Conservation (phyloP, 2,329 filamentous ascomycete species). For the Coniochaeta hoffmannii region DNA sequence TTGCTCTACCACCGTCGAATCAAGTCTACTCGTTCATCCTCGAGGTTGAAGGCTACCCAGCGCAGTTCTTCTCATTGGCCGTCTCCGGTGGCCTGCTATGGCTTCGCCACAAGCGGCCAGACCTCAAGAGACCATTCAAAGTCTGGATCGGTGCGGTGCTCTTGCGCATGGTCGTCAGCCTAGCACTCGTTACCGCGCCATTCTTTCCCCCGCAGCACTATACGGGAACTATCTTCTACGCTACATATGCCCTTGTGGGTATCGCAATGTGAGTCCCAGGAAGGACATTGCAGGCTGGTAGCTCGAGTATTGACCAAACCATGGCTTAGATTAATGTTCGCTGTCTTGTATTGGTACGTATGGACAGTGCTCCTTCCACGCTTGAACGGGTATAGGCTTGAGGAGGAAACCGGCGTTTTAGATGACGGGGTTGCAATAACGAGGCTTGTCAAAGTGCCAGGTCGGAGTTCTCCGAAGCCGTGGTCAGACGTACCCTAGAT, state of each 20-base stretch:
- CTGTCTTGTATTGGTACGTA: constrained; percentile 59
- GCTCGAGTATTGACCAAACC: too few relatives aligned
- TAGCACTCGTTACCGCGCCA: constrained; percentile 50
- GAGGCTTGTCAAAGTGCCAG: constrained; percentile 35
- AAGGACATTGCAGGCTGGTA: neutral
- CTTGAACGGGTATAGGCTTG: constrained; percentile 51
- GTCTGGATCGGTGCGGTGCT: constrained; percentile 55
- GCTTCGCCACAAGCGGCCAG: constrained; percentile 51
- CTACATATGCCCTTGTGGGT: constrained; percentile 46
- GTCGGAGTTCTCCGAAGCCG: neutral
- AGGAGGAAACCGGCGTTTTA: constrained; percentile 53
- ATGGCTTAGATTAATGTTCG: constrained; percentile 43
- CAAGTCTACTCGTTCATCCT: constrained; percentile 68
- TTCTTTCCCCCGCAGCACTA: constrained; percentile 52
- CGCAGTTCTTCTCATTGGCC: constrained; percentile 51
- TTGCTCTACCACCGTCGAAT: constrained; percentile 54
- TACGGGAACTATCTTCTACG: constrained; percentile 41
- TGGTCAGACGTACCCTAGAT: neutral
- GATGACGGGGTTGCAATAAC: constrained; percentile 62
- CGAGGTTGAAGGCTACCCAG: constrained; percentile 63
- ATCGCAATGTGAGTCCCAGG: constrained; percentile 41
- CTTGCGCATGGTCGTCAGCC: constrained; percentile 43
- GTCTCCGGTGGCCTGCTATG: constrained; percentile 51
- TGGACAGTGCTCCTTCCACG: constrained; percentile 56
- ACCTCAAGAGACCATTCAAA: constrained; percentile 56